Evolutionary conservation across 2,329 filamentous ascomycete genomes (phyloP), one percentile per base, ranked within the genome.

Genomic region (Cryphonectria japonica): DNA sequence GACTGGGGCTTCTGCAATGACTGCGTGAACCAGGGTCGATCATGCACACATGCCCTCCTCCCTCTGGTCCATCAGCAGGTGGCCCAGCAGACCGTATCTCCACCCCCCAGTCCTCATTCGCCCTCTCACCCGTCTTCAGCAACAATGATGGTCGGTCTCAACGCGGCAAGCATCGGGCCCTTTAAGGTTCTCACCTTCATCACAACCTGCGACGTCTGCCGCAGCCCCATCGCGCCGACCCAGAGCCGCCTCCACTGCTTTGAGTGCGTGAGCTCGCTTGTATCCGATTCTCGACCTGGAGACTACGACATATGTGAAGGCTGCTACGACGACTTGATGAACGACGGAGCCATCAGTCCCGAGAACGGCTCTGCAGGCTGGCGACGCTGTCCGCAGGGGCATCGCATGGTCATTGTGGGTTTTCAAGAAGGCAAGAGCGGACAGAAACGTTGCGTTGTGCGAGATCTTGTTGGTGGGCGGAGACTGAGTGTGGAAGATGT

Each of bases 1-100:
- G 95, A 97, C 77, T 98, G 95, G 95, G 95, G 95, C 0, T 98
- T 93, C 78, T 98, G 95, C 81, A 94, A 95, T 76, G 83, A 86
- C 72, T 98, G 95, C 75, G 93, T 97, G 41, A 95, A 95, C 71
- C 90, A 91, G 79, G 94, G 93, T 22, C 86, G 87, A 72, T 92
- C 90, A 72, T 98, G 95, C 80, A 92, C 91, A 0, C 95, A 98
- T 77, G 86, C 92, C 8, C 85, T 98, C 0, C 83, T 97, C 0
- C 93, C 95, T 0, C 83, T 97, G 61, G 88, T 90, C 0, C 91
- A 94, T 75, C 85, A 88, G 61, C 79, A 82, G 9, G 67, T 72
- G 9, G 71, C 74, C 19, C 66, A 67, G 39, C 76, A 79, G 1
- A 76, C 79, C 11, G 75, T 78, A 6, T 74, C 74, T 68, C 78